Evolutionary conservation across 108 stramenopile species (phyloP), one percentile per base, ranked within the genome.

Genomic region (Cylindrotheca closterium): DNA sequence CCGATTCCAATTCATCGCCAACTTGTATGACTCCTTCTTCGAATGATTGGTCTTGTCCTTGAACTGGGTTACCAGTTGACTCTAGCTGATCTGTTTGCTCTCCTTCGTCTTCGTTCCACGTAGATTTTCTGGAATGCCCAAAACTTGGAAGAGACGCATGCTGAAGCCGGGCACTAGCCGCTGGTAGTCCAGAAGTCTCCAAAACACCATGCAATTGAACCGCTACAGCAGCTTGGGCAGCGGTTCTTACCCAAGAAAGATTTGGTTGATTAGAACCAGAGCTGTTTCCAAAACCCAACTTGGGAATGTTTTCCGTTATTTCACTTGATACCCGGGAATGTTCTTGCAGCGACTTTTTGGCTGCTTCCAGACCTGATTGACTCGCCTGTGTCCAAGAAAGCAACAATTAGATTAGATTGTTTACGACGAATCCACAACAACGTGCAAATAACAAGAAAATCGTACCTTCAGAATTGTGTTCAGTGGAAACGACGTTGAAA

Each of bases 191-290:
- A 7, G 92, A 83, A 29, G 86, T 89, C 75, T 94, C 92, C 57
- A 94, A 64, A 51, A 94, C 81, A 21, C 92, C 89, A 55, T 94
- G 92, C n/a, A 94, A 80, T 61, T 86, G 81, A 26, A 94, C 74
- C 19, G 89, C 84, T 67, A 94, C 78, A 0, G 92, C 92, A 59
- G 85, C 87, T 46, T 91, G 92, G 23, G 92, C 92, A 18, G 89
- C 92, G 24, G 86, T 83, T 59, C 92, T 71, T n/a, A 94, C 78
- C 92, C 92, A 94, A 1, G 84, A 63, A 8, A 88, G 67, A 63
- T 87, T 90, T 37, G 69, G 69, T 17, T 67, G 69, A 17, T 67
- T 32, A 23, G 79, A 69, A 12, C 60, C 51, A 24, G 70, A 51
- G 2, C 67, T 58, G 63, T 83, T 76, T 21, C 71, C 82, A 46